Evolutionary conservation across 352 stramenopile genomes (phyloP), one percentile per base, ranked within the genome.

Genomic region (Phytophthora crassamura): DNA sequence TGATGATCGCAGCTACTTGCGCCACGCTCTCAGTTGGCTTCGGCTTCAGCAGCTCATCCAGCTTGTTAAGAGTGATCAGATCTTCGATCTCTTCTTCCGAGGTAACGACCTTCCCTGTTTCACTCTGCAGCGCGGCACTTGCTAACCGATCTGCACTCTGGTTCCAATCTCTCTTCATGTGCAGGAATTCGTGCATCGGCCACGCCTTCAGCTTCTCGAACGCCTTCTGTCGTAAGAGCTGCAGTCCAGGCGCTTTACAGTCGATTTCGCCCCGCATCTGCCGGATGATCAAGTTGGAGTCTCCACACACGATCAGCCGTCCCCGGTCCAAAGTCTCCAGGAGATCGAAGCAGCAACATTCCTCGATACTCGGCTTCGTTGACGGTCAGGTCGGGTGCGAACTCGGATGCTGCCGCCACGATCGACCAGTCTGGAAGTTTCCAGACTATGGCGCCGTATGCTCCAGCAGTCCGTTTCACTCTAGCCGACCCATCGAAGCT

Each of bases 111-210:
- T 22, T 33, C 0, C 52, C 40, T n/a, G 7, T 30, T 7, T 60
- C 25, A 0, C 52, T n/a, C 16, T 60, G 52, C 5, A 60, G 15
- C 9, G 42, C 55, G 0, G 42, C 8, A 7, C 55, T 49, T 0
- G 43, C 55, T 4, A 63, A 15, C 4, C 42, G 28, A 16, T 63
- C 43, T 10, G 33, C 33, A 40, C 42, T 52, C 0, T 39, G 28
- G 8, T 63, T 63, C 46, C 45, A 57, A 2, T 57, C 36, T 16
- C 56, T 15, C 10, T 64, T 58, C 0, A 64, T 18, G 16, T 64
- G 56, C 12, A 64, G 3, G 10, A 51, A 14, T 8, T 51, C 35
- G 8, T 45, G 39, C 8, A 43, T 5, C 0, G n/a, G 47, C 38
- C 43, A 57, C 0, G 3, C 9, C 2, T 18, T n/a, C 3, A 64